Conservation (phyloP, 495 filamentous ascomycete species). For the Xylaria curta region DNA sequence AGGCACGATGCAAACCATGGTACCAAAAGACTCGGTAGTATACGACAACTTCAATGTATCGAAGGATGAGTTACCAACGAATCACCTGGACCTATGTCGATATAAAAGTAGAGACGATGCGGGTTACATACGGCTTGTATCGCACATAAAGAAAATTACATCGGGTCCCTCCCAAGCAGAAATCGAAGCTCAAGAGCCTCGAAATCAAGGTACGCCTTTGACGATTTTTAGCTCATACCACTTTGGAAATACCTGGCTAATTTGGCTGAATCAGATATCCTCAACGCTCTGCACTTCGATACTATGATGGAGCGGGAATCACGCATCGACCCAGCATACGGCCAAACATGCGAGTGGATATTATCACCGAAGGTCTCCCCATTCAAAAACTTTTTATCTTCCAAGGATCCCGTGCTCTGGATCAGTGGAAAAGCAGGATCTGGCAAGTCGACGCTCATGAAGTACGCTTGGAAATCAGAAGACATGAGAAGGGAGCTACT, state of each 20-base stretch:
- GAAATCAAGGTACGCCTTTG: conserved; percentile 40
- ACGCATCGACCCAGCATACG: conserved; percentile 39
- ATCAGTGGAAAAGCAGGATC: conserved; percentile 45
- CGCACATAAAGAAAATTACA: conserved; percentile 36
- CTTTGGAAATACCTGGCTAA: conserved; percentile 3
- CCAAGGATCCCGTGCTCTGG: conserved; percentile 38
- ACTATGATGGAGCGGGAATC: conserved; percentile 42
- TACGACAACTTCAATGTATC: conserved; percentile 41
- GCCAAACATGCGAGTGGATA: conserved; percentile 43
- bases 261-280: conserved; percentile 33
- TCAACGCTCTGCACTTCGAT: conserved; percentile 41
- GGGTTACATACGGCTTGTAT: conserved; percentile 35
- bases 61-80: conserved; percentile 31
- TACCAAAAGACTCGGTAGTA: conserved; percentile 38
- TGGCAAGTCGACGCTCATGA: conserved; percentile 49
- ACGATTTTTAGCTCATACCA: not conserved
- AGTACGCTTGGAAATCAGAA: conserved; percentile 37
- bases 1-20: conserved; percentile 38
- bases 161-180: conserved; percentile 36
- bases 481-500: conserved; percentile 32
- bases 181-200: conserved; percentile 36
- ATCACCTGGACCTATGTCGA: conserved; percentile 36
- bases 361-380: conserved; percentile 34
- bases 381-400: conserved; percentile 32
- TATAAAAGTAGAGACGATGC: conserved; percentile 38